Conservation (phyloP, 2,329 filamentous ascomycete genomes). For the Apiospora malaysiana region DNA sequence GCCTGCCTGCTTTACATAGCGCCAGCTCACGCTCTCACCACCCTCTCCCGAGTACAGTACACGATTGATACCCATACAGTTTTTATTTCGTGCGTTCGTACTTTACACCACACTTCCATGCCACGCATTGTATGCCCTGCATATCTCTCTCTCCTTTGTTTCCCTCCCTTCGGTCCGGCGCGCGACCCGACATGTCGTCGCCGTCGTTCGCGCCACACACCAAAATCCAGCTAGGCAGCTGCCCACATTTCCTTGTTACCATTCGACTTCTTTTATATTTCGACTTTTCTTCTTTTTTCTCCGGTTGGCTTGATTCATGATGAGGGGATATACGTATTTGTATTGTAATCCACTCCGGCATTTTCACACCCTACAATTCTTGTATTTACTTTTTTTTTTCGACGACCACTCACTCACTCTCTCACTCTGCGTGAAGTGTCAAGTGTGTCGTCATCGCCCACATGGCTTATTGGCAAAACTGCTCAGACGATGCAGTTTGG, state of each 20-base stretch:
- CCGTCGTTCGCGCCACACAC: not conserved
- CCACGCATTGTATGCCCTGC: conserved; percentile 12
- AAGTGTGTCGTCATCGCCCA: not conserved
- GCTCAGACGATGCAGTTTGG: not conserved
- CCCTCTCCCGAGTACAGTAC: conserved; percentile 5
- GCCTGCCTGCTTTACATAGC: not conserved
- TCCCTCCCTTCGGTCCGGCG: not conserved
- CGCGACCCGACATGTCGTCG: not conserved
- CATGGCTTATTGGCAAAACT: not conserved
- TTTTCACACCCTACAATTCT: not conserved
- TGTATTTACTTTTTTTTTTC: conserved; percentile 15
- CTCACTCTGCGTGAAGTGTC: not conserved
- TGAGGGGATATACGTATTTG: conserved; percentile 7
- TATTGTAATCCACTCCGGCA: conserved; percentile 15
- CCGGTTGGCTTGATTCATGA: not conserved
- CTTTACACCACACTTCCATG: not conserved
- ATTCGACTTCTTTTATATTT: not conserved
- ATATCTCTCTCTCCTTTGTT: conserved; percentile 7
- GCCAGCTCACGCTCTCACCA: not conserved
- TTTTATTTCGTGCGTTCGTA: conserved; percentile 14
- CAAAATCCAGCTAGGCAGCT: not conserved
- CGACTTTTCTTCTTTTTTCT: not conserved
- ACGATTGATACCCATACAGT: conserved; percentile 21
- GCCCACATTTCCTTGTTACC: not conserved
- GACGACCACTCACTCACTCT: not conserved